Base-by-base conservation (phyloP, 1,284 basidiomycete genomes). In the Lentinula novae-zelandiae region DNA sequence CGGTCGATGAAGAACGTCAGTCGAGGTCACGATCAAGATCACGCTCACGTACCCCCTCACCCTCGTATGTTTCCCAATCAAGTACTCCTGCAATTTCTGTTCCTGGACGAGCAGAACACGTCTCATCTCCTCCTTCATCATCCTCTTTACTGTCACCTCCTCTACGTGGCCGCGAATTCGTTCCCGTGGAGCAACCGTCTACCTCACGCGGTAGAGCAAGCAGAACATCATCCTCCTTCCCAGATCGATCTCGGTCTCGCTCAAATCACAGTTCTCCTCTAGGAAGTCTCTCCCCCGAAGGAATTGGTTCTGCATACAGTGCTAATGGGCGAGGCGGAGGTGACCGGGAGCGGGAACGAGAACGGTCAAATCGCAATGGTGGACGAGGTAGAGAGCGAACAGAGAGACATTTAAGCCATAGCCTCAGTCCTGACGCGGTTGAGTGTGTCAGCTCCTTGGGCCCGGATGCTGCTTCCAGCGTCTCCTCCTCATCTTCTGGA, bases 271-370 rank as follows among this genome's bases (percentile, higher is more conserved):
- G 76, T 31, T 64, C 69, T 69, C 33, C 85, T 3, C 67, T 86
- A 39, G 86, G 85, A 7, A 85, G 83, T 63, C 71, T 86, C 54
- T 86, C 84, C 20, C 87, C 86, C 5, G 85, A 87, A 3, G 81
- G 74, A 59, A 73, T 73, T 27, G 73, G 71, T 34, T 67, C 61
- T 42, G 75, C 70, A 44, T 63, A 61, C 44, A 73, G 65, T 10
- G 60, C 72, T 15, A 72, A 73, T 27, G 68, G 66, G 33, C 67
- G 70, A 39, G 62, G 67, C 17, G 77, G 65, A 27, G 70, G 65
- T 39, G 72, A 74, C 63, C 62, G 74, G 52, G 71, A 76, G 61
- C 51, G 72, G 67, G 62, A 66, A 50, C 55, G 68, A 63, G 64
- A 68, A 64, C 63, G 65, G 63, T 49, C 61, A 67, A 50, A 70